Evolutionary conservation across 139 green algal species (phyloP).

Genomic region (Deuterostichococcus epilithicus): DNA sequence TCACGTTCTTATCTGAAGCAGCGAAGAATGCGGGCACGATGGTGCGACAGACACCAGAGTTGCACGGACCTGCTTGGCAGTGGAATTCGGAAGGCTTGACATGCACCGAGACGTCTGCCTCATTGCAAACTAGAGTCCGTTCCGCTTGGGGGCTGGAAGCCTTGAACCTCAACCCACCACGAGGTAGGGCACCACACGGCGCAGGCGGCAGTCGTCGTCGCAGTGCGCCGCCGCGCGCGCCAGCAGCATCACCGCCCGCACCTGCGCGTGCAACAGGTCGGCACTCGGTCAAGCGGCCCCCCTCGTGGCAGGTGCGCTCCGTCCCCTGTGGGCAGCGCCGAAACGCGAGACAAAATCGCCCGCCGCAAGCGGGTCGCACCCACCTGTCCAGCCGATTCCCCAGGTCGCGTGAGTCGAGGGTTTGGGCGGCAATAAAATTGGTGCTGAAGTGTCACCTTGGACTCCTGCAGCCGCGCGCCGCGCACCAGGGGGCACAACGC

Average conservation of each 20-base stretch:
- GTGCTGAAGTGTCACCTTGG: slow-evolving; percentile 31
- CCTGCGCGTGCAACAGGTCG: slow-evolving; percentile 1
- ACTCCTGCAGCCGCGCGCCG: slow-evolving; percentile 56
- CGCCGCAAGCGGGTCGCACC: too few species aligned
- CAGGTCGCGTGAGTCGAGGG: too few species aligned
- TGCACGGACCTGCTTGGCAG: too few species aligned
- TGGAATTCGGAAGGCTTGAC: too few species aligned
- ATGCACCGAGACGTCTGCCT: too few species aligned
- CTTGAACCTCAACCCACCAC: slow-evolving; percentile 56
- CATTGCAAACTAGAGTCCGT: too few species aligned
- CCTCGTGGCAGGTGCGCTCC: not conserved
- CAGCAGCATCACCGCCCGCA: slow-evolving; percentile 59
- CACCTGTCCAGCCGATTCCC: too few species aligned
- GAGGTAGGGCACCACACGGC: slow-evolving; percentile 82
- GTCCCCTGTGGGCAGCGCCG: too few species aligned
- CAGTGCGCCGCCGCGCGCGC: slow-evolving; percentile 37
- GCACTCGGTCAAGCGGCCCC: not conserved
- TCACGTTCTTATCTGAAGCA: slow-evolving; percentile 2
- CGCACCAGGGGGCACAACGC: slow-evolving; percentile 83
- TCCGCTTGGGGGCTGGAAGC: too few species aligned
- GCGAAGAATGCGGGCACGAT: not conserved
- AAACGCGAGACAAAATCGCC: too few species aligned
- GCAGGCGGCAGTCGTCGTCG: slow-evolving; percentile 74
- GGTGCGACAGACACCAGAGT: too few species aligned
- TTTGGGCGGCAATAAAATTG: too few species aligned